A percentile compares a stretch with the other conserved stretches of the same genome.
Conservation (phyloP, 1,284 basidiomycete genomes). For the Tilletia caries region DNA sequence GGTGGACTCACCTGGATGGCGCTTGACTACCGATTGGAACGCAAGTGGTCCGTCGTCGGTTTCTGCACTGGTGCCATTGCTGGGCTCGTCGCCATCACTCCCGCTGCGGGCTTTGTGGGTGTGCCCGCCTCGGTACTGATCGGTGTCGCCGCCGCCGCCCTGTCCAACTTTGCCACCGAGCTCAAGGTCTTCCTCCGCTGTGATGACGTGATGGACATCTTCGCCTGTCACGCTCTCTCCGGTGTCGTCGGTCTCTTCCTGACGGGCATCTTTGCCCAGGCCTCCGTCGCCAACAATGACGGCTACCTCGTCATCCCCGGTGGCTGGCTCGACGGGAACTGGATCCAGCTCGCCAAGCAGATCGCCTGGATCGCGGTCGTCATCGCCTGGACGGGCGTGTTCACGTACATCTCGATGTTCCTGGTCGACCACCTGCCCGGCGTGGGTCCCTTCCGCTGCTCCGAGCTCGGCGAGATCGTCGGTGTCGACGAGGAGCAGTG, state of each 20-base stretch:
- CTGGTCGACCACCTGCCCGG: slow-evolving; percentile 69
- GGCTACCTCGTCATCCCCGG: slow-evolving; percentile 61
- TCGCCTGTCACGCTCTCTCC: slow-evolving; percentile 45
- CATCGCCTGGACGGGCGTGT: slow-evolving; percentile 60
- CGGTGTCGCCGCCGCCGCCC: slow-evolving; percentile 69
- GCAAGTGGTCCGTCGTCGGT: slow-evolving; percentile 66
- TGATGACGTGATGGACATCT: slow-evolving; percentile 68
- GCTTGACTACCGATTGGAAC: slow-evolving; percentile 77
- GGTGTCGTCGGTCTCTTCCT: slow-evolving; percentile 48
- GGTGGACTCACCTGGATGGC: slow-evolving; percentile 84
- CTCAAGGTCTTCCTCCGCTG: slow-evolving; percentile 63
- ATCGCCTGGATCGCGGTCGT: slow-evolving; percentile 74
- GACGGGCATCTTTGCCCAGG: slow-evolving; percentile 68
- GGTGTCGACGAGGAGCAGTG: slow-evolving; percentile 73
- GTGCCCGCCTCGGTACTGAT: slow-evolving; percentile 68
- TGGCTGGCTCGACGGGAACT: slow-evolving; percentile 69
- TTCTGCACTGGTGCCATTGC: slow-evolving; percentile 55
- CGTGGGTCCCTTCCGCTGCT: slow-evolving; percentile 69
- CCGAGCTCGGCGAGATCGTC: slow-evolving; percentile 72
- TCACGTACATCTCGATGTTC: slow-evolving; percentile 62
- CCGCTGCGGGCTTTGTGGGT: slow-evolving; percentile 59
- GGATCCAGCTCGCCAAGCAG: slow-evolving; percentile 76
- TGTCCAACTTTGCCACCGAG: slow-evolving; percentile 84
- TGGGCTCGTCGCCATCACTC: slow-evolving; percentile 56
- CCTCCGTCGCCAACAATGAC: slow-evolving; percentile 73